Conservation (phyloP, 768 basidiomycete species). For the Holtermannia corniformis region DNA sequence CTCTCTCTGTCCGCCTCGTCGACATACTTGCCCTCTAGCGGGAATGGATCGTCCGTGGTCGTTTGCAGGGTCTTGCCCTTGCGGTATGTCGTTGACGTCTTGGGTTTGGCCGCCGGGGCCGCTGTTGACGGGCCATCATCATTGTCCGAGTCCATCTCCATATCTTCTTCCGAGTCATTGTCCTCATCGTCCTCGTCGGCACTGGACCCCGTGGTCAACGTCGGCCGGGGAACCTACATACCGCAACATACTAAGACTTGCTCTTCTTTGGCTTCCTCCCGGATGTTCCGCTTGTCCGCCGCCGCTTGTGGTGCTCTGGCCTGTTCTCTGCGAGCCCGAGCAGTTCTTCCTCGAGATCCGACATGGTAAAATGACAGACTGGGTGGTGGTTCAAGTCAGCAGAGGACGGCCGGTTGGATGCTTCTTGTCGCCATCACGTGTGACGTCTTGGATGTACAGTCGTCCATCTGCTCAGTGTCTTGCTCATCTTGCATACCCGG, state of each 20-base stretch:
- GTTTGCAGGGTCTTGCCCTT: constrained; percentile 25
- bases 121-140: constrained; percentile 47
- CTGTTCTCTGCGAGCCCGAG: constrained; percentile 40
- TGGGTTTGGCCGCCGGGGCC: constrained; percentile 4
- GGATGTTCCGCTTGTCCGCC: constrained; percentile 49
- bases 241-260: constrained; percentile 43
- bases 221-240: not conserved
- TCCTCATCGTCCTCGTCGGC: constrained; percentile 48
- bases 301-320: constrained; percentile 11
- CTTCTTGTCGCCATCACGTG: not conserved
- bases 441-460: constrained; percentile 2
- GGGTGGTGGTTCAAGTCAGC: constrained; percentile 1
- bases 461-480: not conserved
- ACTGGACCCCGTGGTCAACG: not conserved
- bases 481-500: not conserved
- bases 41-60: constrained; percentile 61
- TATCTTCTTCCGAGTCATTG: constrained; percentile 42
- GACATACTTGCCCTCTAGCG: constrained; percentile 80
- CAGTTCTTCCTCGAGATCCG: constrained; percentile 39
- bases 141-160: constrained; percentile 43
- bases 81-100: not conserved
- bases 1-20: constrained; percentile 71
- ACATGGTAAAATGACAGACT: constrained; percentile 17
- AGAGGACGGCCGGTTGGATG: not conserved
- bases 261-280: constrained; percentile 59